A percentile compares a stretch with the other conserved stretches of the same genome.
Evolutionary conservation across 73 alveolate species (phyloP).

Genomic region (Paraurostyla sp.): DNA sequence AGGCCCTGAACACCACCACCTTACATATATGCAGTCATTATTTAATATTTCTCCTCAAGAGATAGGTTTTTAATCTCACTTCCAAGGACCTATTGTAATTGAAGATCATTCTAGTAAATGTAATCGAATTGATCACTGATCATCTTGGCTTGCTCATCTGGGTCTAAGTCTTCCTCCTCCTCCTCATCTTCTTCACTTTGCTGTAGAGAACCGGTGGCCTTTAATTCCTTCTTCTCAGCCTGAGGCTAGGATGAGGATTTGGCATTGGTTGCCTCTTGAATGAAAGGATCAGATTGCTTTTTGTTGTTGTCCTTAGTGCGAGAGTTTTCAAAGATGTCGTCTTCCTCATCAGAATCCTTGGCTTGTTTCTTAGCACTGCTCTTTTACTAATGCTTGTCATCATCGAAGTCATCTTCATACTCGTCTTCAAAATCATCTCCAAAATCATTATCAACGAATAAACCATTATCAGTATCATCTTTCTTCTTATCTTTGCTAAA

Average conservation of each 20-base stretch:
- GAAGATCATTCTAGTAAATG: conserved; percentile 3
- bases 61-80: conserved; percentile 10
- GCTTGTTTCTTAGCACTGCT: not conserved
- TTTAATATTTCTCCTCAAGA: conserved; percentile 33
- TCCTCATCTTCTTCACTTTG: conserved; percentile 28
- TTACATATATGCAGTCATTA: conserved; percentile 40
- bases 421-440: conserved; percentile 60
- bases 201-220: not conserved
- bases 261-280: too few relatives aligned
- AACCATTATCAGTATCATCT: conserved; percentile 21
- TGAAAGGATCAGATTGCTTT: too few relatives aligned
- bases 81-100: conserved; percentile 1
- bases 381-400: not conserved
- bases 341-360: conserved; percentile 4
- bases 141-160: conserved; percentile 10
- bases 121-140: conserved; percentile 16
- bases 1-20: conserved; percentile 58
- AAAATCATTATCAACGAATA: conserved; percentile 46
- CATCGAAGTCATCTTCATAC: conserved; percentile 40
- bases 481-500: not conserved
- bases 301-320: not conserved
- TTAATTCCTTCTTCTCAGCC: not conserved
- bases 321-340: conserved; percentile 27
- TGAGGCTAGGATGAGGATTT: too few relatives aligned
- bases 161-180: not conserved